phyloP scores from a whole-genome alignment of 305 asterid species.

The Rubia balearica region DNA sequence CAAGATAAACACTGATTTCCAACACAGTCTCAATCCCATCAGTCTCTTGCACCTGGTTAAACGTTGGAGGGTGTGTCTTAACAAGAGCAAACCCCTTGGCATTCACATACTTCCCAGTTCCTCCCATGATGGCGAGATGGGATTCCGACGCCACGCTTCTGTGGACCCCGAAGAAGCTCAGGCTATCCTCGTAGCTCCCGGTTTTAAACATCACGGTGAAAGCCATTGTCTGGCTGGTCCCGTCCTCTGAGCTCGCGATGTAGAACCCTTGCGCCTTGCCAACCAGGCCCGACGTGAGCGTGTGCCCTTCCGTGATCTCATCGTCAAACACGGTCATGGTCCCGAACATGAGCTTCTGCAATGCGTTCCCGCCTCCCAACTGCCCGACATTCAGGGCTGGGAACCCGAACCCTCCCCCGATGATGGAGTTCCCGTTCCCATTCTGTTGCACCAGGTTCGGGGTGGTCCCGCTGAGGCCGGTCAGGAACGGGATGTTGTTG shows the following conservation, averaged over 20 bases:
- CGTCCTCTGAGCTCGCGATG: conserved; percentile 65
- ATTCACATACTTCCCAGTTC: conserved; percentile 67
- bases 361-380: conserved; percentile 52
- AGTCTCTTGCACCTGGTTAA: conserved; percentile 37
- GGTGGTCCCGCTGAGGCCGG: conserved; percentile 64
- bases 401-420: conserved; percentile 58
- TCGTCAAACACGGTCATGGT: conserved; percentile 74
- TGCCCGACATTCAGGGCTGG: conserved; percentile 57
- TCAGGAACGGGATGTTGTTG: conserved; percentile 74
- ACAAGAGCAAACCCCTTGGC: conserved; percentile 61
- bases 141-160: conserved; percentile 59
- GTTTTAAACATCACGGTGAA: conserved; percentile 62
- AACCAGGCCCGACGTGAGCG: conserved; percentile 56
- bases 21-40: conserved; percentile 73
- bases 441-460: conserved; percentile 41
- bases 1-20: conserved; percentile 51
- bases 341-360: conserved; percentile 82
- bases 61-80: conserved; percentile 46
- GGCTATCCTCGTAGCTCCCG: conserved; percentile 58
- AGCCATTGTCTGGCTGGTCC: conserved; percentile 72
- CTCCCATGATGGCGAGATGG: conserved; percentile 79
- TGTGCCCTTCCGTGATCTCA: conserved; percentile 69
- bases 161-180: conserved; percentile 68
- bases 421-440: conserved; percentile 32
- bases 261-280: conserved; percentile 90